Conservation (phyloP, 768 basidiomycete genomes). For the Fomitopsis pulvina region DNA sequence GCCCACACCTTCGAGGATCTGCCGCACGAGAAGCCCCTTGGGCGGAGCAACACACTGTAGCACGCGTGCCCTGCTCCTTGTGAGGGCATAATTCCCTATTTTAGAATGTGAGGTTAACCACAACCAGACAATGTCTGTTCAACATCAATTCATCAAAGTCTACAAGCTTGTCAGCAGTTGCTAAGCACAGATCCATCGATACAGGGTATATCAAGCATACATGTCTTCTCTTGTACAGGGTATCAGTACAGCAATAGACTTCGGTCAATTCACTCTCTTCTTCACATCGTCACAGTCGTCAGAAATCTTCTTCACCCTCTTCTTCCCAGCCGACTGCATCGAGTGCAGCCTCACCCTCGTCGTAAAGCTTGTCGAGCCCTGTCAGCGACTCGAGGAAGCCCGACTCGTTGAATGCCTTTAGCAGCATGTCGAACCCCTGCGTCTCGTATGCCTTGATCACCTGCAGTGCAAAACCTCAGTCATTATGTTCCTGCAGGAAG, state of each 20-base stretch:
- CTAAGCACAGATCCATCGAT: not conserved
- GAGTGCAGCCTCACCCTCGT: slow-evolving; percentile 43
- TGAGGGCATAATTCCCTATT: no score
- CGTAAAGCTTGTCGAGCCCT: slow-evolving; percentile 48
- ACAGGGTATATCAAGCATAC: slow-evolving; percentile 1
- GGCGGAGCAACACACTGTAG: not conserved
- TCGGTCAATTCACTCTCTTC: not conserved
- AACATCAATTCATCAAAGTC: no score
- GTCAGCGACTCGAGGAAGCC: slow-evolving; percentile 57
- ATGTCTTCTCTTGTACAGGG: not conserved
- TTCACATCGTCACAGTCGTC: not conserved
- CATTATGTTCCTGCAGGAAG: not conserved
- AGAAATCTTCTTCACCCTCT: slow-evolving; percentile 22
- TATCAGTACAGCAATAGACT: not conserved
- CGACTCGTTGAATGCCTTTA: slow-evolving; percentile 78
- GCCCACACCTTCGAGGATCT: not conserved
- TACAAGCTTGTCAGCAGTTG: no score
- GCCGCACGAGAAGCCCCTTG: not conserved
- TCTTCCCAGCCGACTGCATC: slow-evolving; percentile 47
- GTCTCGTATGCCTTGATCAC: slow-evolving; percentile 76
- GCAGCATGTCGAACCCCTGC: slow-evolving; percentile 75
- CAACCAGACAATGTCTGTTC: no score
- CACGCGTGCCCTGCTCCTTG: no score
- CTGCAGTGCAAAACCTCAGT: slow-evolving; percentile 31
- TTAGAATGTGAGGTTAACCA: no score